Evolutionary conservation across 805 yeast genomes (phyloP), one percentile per base, ranked within the genome.

Genomic region (Saccharomycopsis babjevae): DNA sequence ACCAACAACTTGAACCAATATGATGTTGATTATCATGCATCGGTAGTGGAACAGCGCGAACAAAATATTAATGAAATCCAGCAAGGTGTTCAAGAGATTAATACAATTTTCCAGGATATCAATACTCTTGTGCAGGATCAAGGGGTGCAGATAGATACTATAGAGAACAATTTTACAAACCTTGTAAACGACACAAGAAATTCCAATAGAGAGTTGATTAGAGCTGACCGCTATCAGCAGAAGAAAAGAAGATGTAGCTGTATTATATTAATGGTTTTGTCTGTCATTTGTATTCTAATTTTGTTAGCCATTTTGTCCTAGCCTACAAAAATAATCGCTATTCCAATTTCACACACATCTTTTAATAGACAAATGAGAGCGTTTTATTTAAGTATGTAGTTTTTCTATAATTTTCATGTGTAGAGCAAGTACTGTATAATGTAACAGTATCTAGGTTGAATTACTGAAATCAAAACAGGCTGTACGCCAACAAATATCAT

Each of bases 21-120:
- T 34, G 83, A 86, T 57, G 68, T 87, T 25, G 87, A 83, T 64
- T 83, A 84, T 64, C 93, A 88, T 66, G 67, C 81, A 1, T 70
- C 84, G 1, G 71, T 88, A 5, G 83, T 91, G 1, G 82, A 84
- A 61, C 93, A 89, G 68, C 75, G 97, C 60, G 85, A 87, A 59
- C 74, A 81, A 28, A 94, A 89, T 64, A 87, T 92, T 38, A 76
- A 78, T 36, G 84, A 82, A 63, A 85, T 91, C 8, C 84, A 86
- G 52, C 82, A 83, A 50, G 96, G 96, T 0, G 89, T 91, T 11
- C 81, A 79, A 59, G 97, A 92, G 66, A 89, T 92, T 50, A 91
- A 92, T 71, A 79, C 90, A 10, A 91, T 92, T 3, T 91, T 90
- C 71, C 83, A 84, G 66, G 96, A 91, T 67, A 72, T 92, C 61